A percentile compares a stretch with the other conserved stretches of the same genome.
Conservation (phyloP, 1,284 basidiomycete species). For the Microbotryum violaceum region DNA sequence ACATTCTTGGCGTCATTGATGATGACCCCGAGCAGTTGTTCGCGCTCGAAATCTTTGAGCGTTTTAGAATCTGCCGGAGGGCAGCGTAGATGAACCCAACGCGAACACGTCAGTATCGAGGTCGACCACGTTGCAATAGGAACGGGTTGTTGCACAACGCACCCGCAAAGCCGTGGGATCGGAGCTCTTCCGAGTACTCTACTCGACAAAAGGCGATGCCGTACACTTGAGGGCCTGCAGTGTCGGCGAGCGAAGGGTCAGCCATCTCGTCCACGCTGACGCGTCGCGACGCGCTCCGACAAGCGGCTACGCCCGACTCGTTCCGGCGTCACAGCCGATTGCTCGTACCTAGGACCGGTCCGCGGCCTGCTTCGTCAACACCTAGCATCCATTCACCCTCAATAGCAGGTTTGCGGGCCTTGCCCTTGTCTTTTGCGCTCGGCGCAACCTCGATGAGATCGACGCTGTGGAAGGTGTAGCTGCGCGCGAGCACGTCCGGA, state of each 20-base stretch:
- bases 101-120: background rate
- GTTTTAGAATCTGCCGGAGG: conserved; percentile 73
- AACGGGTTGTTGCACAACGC: conserved; percentile 14
- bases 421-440: background rate
- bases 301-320: too few species aligned
- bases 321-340: too few species aligned
- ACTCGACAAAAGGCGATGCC: conserved; percentile 86
- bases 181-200: conserved; percentile 64
- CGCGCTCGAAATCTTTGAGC: conserved; percentile 53
- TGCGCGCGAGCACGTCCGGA: conserved; percentile 64
- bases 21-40: conserved; percentile 38
- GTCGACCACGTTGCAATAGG: background rate
- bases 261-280: background rate
- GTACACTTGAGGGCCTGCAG: conserved; percentile 73
- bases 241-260: background rate
- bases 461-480: conserved; percentile 59
- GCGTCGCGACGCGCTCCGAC: too few species aligned
- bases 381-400: conserved; percentile 63
- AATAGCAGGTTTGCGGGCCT: conserved; percentile 32
- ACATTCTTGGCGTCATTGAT: conserved; percentile 47
- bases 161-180: conserved; percentile 84
- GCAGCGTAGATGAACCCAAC: background rate
- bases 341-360: conserved; percentile 70
- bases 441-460: background rate
- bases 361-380: conserved; percentile 93